These are phyloP conservation scores for Amniculicola lignicola DNA, from an alignment of 495 filamentous ascomycete species.

Conservation along the genomic window DNA sequence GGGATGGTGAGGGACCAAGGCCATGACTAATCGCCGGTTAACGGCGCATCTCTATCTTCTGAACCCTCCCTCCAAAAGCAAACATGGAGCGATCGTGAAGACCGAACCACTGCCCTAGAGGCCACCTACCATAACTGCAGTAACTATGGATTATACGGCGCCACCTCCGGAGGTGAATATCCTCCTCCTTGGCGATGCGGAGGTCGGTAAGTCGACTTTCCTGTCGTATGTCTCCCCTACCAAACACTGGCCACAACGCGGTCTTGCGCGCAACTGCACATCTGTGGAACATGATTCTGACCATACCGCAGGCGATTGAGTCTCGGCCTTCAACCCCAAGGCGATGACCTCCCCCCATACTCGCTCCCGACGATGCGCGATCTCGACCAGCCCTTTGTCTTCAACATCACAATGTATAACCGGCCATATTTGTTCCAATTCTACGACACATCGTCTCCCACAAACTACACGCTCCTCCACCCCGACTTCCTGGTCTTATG, in stretches of 20 bases:
- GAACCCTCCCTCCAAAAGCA: slow-evolving; percentile 10
- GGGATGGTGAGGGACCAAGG: neutral
- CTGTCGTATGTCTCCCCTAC: slow-evolving; percentile 64
- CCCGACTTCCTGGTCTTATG: slow-evolving; percentile 76
- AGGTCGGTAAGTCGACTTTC: slow-evolving; percentile 83
- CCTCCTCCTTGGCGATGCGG: slow-evolving; percentile 74
- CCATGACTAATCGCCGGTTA: neutral
- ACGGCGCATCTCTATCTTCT: neutral
- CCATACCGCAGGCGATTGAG: slow-evolving; percentile 35
- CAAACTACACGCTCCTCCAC: slow-evolving; percentile 67
- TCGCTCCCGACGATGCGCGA: slow-evolving; percentile 63
- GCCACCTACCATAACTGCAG: neutral
- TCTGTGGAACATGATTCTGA: neutral
- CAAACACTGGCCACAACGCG: neutral
- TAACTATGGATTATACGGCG: slow-evolving; percentile 1
- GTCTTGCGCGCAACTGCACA: neutral
- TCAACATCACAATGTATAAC: slow-evolving; percentile 66
- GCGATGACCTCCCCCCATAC: slow-evolving; percentile 26
- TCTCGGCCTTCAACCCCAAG: slow-evolving; percentile 33
- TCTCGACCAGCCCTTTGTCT: slow-evolving; percentile 78
- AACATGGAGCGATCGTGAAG: slow-evolving; percentile 17
- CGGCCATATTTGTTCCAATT: slow-evolving; percentile 70
- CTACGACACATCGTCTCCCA: slow-evolving; percentile 73
- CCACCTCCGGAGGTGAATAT: slow-evolving; percentile 54
- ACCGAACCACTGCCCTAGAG: neutral